Percentiles rank a stretch among this genome's conserved stretches.
Evolutionary conservation across 805 yeast genomes (phyloP).

Genomic region (Wickerhamiella lipophila): DNA sequence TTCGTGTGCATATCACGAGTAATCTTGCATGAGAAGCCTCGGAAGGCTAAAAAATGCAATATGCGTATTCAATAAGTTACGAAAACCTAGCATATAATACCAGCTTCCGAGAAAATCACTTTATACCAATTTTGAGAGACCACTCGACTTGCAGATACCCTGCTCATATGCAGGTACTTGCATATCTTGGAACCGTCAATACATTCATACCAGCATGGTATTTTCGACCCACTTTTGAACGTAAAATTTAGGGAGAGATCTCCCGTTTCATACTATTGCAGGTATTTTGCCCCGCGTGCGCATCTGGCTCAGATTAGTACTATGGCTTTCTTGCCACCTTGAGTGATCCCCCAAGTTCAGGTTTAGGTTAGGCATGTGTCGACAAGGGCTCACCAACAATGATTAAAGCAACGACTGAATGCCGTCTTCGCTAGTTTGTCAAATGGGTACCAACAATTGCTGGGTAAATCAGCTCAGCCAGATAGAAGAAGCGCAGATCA

Average conservation of each 20-base stretch:
- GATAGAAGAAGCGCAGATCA: conserved; percentile 3
- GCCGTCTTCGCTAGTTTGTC: neutral
- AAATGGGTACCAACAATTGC: neutral
- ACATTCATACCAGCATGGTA: too few relatives aligned
- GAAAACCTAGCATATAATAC: too few relatives aligned
- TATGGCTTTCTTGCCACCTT: neutral
- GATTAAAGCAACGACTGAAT: neutral
- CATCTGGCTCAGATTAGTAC: neutral
- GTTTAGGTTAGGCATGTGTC: conserved; percentile 3
- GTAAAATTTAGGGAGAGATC: too few relatives aligned
- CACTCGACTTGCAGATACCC: neutral
- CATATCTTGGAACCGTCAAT: neutral
- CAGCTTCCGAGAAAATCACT: neutral
- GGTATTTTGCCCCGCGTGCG: too few relatives aligned
- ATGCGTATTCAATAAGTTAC: too few relatives aligned
- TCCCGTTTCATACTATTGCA: too few relatives aligned
- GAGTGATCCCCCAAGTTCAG: neutral
- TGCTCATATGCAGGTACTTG: neutral
- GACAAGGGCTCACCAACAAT: neutral
- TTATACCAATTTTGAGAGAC: neutral
- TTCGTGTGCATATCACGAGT: neutral
- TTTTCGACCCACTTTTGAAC: too few relatives aligned
- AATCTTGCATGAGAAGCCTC: too few relatives aligned
- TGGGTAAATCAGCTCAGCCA: neutral
- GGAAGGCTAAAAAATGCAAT: too few relatives aligned